Evolutionary conservation across 2,329 filamentous ascomycete genomes (phyloP).

Genomic region (Ophiostoma sp.): DNA sequence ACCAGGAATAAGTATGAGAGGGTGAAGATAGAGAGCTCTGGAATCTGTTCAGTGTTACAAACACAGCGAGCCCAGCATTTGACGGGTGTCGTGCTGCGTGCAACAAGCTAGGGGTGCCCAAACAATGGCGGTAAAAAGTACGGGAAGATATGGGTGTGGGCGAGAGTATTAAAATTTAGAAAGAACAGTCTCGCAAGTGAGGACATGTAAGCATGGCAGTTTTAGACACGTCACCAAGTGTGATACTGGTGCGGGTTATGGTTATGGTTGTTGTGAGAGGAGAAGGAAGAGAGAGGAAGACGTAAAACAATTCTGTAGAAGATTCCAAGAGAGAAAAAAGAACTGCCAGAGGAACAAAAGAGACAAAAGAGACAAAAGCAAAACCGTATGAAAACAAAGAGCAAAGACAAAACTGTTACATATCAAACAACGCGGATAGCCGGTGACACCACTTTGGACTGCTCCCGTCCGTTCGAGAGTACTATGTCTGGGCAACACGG

Average conservation of each 20-base stretch:
- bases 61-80: constrained; percentile 13
- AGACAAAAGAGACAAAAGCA: background rate
- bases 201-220: background rate
- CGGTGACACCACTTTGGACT: background rate
- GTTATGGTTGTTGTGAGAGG: background rate
- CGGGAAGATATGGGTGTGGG: background rate
- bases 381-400: background rate
- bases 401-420: background rate
- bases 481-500: background rate
- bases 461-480: background rate
- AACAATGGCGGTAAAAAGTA: background rate
- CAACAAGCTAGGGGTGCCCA: constrained; percentile 12
- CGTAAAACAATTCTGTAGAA: background rate
- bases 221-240: constrained; percentile 3
- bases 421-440: background rate
- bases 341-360: background rate
- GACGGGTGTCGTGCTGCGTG: constrained; percentile 22
- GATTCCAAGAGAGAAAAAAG: background rate
- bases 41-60: background rate
- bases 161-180: too few relatives aligned
- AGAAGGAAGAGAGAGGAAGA: background rate
- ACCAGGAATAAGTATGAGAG: background rate
- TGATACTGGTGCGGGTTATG: background rate
- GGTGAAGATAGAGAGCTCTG: background rate
- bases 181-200: background rate